A percentile compares a stretch with the other conserved stretches of the same genome.
phyloP scores from a whole-genome alignment of 257 asterid genomes.

The Avicennia marina region DNA sequence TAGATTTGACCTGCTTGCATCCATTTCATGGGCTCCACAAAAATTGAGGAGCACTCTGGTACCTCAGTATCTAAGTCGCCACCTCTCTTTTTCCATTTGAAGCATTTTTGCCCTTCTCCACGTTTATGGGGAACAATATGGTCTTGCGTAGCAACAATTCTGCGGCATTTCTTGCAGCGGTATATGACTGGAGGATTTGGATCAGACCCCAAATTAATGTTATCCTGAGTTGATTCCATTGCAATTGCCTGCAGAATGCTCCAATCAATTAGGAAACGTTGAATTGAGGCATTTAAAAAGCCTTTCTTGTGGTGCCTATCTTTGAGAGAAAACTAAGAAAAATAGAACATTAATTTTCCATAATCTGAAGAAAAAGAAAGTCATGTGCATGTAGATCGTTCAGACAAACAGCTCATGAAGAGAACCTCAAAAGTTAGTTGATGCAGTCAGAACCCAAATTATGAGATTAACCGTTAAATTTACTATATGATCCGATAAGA shows the following conservation, averaged over 20 bases:
- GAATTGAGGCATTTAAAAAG: background rate
- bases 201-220: constrained; percentile 25
- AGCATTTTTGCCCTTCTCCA: constrained; percentile 68
- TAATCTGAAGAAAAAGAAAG: no score
- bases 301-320: no score
- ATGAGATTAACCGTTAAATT: no score
- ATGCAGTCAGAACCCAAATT: no score
- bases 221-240: constrained; percentile 29
- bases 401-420: no score
- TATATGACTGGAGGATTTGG: constrained; percentile 49
- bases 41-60: constrained; percentile 80
- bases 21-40: constrained; percentile 97
- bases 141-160: constrained; percentile 78
- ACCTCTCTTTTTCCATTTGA: constrained; percentile 65
- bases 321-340: background rate
- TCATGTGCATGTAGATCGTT: no score
- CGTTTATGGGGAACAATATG: constrained; percentile 60
- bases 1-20: constrained; percentile 59
- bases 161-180: constrained; percentile 94
- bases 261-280: background rate
- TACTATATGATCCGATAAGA: background rate
- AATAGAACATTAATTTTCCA: background rate
- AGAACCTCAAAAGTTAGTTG: no score
- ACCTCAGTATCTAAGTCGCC: constrained; percentile 20
- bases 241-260: constrained; percentile 4